These are phyloP conservation scores for Beta vulgaris DNA, from an alignment of 148 eudicot species.

Conservation along the genomic window DNA sequence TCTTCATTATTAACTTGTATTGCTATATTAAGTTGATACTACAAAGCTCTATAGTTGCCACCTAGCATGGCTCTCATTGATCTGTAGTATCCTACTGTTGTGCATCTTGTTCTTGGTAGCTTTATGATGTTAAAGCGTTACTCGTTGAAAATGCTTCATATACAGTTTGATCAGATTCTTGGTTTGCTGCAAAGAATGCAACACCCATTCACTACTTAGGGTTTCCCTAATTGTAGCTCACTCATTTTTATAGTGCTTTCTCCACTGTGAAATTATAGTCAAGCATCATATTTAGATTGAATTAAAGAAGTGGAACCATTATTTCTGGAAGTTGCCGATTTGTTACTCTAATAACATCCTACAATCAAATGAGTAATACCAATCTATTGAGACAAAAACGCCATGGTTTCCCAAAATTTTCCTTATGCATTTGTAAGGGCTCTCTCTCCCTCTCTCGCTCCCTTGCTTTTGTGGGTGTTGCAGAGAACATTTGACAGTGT, in stretches of 20 bases:
- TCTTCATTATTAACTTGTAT: not conserved
- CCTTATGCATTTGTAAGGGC: not conserved
- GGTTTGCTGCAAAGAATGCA: not conserved
- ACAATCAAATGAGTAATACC: no score
- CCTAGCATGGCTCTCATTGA: not conserved
- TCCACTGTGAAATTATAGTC: not conserved
- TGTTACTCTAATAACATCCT: not conserved
- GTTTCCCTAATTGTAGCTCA: not conserved
- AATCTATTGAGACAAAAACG: not conserved
- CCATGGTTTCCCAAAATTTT: not conserved
- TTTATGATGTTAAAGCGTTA: not conserved
- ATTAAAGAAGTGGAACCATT: not conserved
- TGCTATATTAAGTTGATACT: not conserved
- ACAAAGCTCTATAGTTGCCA: not conserved
- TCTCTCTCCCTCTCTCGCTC: no score
- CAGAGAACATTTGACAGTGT: not conserved
- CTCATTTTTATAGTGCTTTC: not conserved
- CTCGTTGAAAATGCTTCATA: not conserved
- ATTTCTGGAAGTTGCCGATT: not conserved
- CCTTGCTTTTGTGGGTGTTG: no score
- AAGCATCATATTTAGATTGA: not conserved
- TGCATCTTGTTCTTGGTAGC: not conserved
- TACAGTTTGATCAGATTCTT: not conserved
- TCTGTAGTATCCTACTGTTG: not conserved
- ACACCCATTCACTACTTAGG: not conserved